These are phyloP conservation scores for Metschnikowia sp. DNA, from an alignment of 805 yeast species.

Conservation along the genomic window DNA sequence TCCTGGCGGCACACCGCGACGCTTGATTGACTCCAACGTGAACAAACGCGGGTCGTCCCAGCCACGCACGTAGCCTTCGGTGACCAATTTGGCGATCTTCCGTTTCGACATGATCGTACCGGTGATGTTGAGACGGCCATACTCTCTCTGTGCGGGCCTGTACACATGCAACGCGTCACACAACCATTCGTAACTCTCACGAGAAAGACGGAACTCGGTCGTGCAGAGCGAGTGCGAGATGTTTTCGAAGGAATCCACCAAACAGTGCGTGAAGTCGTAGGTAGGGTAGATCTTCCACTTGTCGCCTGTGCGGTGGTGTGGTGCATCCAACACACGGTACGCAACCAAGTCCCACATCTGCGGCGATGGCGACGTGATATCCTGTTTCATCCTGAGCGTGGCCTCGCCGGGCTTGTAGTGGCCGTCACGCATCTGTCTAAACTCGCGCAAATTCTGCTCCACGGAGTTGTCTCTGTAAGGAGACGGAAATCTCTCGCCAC, in stretches of 20 bases:
- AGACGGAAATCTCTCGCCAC: conserved; percentile 88
- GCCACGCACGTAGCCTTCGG: conserved; percentile 76
- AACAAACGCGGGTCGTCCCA: conserved; percentile 99
- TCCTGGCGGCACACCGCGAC: conserved; percentile 99
- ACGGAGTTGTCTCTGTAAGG: conserved; percentile 65
- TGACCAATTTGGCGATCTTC: conserved; percentile 90
- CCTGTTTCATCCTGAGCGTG: conserved; percentile 95
- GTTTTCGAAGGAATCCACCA: conserved; percentile 96
- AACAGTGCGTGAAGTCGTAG: conserved; percentile 97
- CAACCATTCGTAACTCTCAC: conserved; percentile 98
- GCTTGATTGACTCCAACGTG: conserved; percentile 88
- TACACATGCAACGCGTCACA: conserved; percentile 93
- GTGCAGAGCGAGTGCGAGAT: conserved; percentile 96
- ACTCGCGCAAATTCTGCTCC: conserved; percentile 75
- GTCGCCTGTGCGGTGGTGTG: conserved; percentile 95
- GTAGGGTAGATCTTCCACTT: conserved; percentile 99
- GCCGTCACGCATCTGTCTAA: conserved; percentile 91
- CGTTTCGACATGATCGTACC: conserved; percentile 95
- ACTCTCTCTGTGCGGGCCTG: conserved; percentile 98
- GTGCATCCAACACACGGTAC: conserved; percentile 86
- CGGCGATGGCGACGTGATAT: conserved; percentile 83
- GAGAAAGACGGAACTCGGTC: conserved; percentile 84
- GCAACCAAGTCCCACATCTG: conserved; percentile 99
- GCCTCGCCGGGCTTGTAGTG: conserved; percentile 87
- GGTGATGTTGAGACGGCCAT: conserved; percentile 91